Evolutionary conservation across 169 alveolate species (phyloP), one percentile per base, ranked within the genome.

Genomic region (Eimeria acervulina): DNA sequence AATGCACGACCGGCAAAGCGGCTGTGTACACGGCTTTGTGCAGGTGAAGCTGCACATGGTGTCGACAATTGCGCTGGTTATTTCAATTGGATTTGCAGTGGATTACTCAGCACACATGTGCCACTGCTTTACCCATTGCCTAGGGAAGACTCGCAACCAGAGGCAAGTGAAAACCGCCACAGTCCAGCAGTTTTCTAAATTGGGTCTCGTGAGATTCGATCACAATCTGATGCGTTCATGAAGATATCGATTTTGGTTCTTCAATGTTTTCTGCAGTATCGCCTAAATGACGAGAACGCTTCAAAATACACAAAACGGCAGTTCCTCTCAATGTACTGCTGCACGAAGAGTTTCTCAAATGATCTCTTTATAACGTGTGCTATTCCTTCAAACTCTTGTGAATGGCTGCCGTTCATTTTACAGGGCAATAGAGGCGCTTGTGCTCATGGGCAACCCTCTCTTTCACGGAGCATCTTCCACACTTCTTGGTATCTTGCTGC

Each of bases 381-480:
- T 31, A 31, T 23, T 28, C 23, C 4, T 7, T 1, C 26, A 15
- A 68, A 31, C 23, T 1, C 40, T 6, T 68, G 19, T 23, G 21
- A 68, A 1, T 28, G 78, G 40, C 44, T 74, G n/a, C 83, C 4
- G 66, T 42, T 33, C 28, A 12, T 26, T 91, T 15, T 38, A 1
- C 95, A 95, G 98, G 95, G 97, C 96, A 92, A 95, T 96, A 55
- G 98, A 96, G 85, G 94, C 96, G 12, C 83, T 97, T 31, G 97
- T 97, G 42, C 95, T 95, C 26, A 97, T 97, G 98, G 98, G 98
- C 55, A 96, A 97, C 31, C 97, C 98, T 13, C 97, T 97, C 36
- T 96, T 97, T 93, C 98, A 97, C 52, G 98, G 98, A 26, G 98
- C 98, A 28, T 90, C 95, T 88, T 97, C 98, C 36, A 96, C 98